phyloP scores from a whole-genome alignment of 768 basidiomycete species.

The Russula olivacea region DNA sequence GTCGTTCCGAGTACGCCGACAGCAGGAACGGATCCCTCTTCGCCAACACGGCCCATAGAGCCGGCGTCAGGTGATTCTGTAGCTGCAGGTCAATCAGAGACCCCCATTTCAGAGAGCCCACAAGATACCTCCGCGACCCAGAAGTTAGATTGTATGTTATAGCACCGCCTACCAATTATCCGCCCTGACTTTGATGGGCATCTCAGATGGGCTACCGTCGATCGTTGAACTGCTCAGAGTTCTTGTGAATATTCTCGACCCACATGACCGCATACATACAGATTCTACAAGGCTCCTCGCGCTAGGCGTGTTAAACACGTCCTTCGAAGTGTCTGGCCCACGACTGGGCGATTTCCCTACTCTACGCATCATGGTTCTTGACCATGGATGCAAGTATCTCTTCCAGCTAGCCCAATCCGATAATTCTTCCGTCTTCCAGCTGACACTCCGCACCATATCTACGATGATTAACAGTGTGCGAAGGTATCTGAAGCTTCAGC shows the following conservation, averaged over 20 bases:
- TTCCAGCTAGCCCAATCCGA: conserved; percentile 96
- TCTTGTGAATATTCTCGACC: conserved; percentile 91
- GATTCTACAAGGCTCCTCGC: conserved; percentile 91
- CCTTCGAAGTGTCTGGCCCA: conserved; percentile 78
- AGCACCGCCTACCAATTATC: not conserved
- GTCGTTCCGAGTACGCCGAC: conserved; percentile 40
- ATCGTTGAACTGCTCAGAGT: conserved; percentile 90
- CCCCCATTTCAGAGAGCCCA: not conserved
- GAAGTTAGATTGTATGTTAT: conserved; percentile 16
- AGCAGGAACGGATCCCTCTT: conserved; percentile 4
- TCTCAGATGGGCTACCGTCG: conserved; percentile 79
- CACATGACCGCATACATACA: conserved; percentile 90
- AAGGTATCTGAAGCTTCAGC: conserved; percentile 82
- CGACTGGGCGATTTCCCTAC: conserved; percentile 74
- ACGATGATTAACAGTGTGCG: conserved; percentile 87
- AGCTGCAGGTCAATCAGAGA: conserved; percentile 1
- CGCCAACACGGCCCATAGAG: not conserved
- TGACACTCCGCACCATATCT: conserved; percentile 77
- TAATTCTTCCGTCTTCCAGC: conserved; percentile 69
- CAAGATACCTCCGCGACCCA: not conserved
- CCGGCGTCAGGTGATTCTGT: not conserved
- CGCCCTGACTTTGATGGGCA: not conserved
- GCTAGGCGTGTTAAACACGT: conserved; percentile 78
- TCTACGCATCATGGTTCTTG: conserved; percentile 68
- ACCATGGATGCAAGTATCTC: conserved; percentile 91